phyloP scores from a whole-genome alignment of 768 basidiomycete genomes.

The Mycena rosella region DNA sequence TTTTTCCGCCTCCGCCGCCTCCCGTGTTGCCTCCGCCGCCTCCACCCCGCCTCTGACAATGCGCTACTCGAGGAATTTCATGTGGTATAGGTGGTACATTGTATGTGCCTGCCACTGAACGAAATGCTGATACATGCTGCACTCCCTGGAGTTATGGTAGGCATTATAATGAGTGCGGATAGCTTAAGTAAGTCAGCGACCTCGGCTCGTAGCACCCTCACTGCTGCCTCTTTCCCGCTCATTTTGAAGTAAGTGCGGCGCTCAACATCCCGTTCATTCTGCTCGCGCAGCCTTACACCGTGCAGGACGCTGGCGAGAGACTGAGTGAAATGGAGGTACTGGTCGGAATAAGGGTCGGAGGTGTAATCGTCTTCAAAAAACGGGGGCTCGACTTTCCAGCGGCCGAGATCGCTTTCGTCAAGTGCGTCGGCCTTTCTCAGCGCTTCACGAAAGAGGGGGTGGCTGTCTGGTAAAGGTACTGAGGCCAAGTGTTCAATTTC shows the following conservation, averaged over 20 bases:
- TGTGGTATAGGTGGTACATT: conserved; percentile 1
- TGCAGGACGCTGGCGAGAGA: neutral
- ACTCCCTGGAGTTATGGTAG: neutral
- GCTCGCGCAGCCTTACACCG: neutral
- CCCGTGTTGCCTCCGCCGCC: too few species aligned
- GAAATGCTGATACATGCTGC: neutral
- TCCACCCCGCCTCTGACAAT: too few species aligned
- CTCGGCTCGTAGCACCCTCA: neutral
- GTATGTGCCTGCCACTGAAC: conserved; percentile 10
- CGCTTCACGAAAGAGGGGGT: neutral
- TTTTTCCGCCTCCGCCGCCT: too few species aligned
- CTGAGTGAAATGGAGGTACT: neutral
- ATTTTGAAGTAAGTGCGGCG: neutral
- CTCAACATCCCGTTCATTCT: neutral
- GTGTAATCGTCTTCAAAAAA: neutral
- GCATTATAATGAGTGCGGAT: neutral
- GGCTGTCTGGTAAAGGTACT: neutral
- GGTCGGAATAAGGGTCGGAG: neutral
- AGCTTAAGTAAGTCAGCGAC: neutral
- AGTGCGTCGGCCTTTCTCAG: neutral
- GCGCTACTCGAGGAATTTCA: conserved; percentile 13
- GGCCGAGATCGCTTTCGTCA: neutral
- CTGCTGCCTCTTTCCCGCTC: neutral
- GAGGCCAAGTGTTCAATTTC: neutral
- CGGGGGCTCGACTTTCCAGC: neutral